Conservation (phyloP, 2,329 filamentous ascomycete species). For the Fusarium transvaalense region DNA sequence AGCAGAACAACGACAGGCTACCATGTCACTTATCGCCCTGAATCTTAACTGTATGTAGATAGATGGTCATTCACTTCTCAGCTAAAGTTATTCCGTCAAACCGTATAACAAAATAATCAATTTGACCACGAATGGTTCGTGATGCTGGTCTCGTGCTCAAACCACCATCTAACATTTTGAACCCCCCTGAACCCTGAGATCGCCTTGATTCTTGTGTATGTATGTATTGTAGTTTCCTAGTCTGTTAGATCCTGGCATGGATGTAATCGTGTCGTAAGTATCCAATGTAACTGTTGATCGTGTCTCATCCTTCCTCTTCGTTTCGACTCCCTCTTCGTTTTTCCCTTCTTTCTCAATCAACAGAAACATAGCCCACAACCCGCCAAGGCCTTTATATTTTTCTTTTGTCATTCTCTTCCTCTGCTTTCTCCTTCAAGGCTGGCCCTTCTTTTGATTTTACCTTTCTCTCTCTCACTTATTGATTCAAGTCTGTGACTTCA, state of each 20-base stretch:
- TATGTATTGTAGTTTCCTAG: constrained; percentile 10
- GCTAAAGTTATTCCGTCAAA: constrained; percentile 8
- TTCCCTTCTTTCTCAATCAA: constrained; percentile 27
- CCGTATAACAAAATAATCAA: background rate
- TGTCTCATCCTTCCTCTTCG: constrained; percentile 37
- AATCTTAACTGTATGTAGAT: constrained; percentile 5
- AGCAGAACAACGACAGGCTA: constrained; percentile 23
- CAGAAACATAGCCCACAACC: constrained; percentile 34
- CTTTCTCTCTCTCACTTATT: constrained; percentile 32
- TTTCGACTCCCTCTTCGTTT: constrained; percentile 29
- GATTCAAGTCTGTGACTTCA: constrained; percentile 44
- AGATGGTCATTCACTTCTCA: background rate
- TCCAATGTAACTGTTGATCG: constrained; percentile 35
- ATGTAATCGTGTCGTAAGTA: constrained; percentile 27
- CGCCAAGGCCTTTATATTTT: constrained; percentile 31
- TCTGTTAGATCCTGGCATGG: constrained; percentile 22
- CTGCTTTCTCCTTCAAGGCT: constrained; percentile 43
- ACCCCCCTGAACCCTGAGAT: constrained; percentile 35
- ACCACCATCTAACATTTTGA: constrained; percentile 16
- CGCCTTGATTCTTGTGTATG: constrained; percentile 12
- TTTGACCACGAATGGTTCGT: constrained; percentile 19
- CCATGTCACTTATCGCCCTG: constrained; percentile 7
- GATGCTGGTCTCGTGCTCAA: constrained; percentile 22
- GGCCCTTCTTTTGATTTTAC: constrained; percentile 39
- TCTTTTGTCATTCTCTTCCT: constrained; percentile 33